Evolutionary conservation across 2,329 filamentous ascomycete genomes (phyloP).

Genomic region (Furcasterigmium sp.): DNA sequence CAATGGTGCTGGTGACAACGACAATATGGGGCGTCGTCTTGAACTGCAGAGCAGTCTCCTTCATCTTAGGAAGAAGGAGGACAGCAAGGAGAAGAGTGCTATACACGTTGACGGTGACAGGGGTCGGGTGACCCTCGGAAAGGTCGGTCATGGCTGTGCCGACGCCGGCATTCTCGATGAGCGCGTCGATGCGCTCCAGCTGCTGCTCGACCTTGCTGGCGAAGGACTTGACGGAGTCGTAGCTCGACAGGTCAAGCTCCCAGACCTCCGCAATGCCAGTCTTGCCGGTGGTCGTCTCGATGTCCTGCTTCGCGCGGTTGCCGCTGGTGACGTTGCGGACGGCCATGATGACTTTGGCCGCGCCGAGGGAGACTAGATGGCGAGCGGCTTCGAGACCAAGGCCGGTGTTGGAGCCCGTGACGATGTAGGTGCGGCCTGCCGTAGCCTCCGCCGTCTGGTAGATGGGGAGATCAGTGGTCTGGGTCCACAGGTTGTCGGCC

Average conservation of each 20-base stretch:
- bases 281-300: constrained; percentile 18
- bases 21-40: constrained; percentile 18
- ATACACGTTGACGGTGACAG: constrained; percentile 29
- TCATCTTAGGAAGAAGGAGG: constrained; percentile 14
- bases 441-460: constrained; percentile 14
- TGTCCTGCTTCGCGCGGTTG: constrained; percentile 14
- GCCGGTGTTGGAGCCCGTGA: constrained; percentile 28
- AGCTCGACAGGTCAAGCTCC: constrained; percentile 34
- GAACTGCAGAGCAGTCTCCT: constrained; percentile 16
- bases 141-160: constrained; percentile 21
- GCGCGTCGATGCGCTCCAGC: constrained; percentile 12
- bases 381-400: constrained; percentile 25
- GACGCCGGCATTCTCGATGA: constrained; percentile 36
- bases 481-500: too few relatives aligned
- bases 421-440: constrained; percentile 16
- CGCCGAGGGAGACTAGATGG: constrained; percentile 22
- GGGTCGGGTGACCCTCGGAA: constrained; percentile 41
- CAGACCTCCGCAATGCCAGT: constrained; percentile 30
- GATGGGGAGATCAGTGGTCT: constrained; percentile 2
- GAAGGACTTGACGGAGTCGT: constrained; percentile 29
- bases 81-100: constrained; percentile 15
- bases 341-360: constrained; percentile 25
- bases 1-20: constrained; percentile 11
- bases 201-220: constrained; percentile 34
- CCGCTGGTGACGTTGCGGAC: constrained; percentile 18